Base-by-base conservation (phyloP, 495 filamentous ascomycete genomes). In the Daldinia loculata region DNA sequence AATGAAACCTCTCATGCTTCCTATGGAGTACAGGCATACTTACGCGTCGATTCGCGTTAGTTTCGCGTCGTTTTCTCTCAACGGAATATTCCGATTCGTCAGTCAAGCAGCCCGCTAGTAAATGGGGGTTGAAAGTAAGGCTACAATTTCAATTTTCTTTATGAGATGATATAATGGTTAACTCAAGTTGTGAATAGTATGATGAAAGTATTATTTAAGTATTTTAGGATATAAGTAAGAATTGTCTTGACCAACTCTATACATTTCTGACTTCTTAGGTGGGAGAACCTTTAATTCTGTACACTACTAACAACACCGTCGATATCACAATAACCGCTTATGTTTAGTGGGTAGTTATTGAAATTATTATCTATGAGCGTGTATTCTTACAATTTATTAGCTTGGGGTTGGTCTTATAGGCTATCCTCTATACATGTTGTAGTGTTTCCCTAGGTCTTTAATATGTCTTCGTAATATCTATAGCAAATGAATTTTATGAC, bases 21-120 rank as follows among this genome's bases (percentile, higher is more conserved):
- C 32, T 52, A 27, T 26, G 26, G 51, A 24, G 30, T 66, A 48
- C 50, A 57, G 14, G 32, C 39, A 48, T 11, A 12, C 63, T 43
- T 30, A 76, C 74, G 74, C 71, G 74, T 67, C 36, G 12, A 61
- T 55, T 67, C 74, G 74, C 68, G 74, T 74, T 56, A 66, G 29
- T 63, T 60, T 76, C 74, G 74, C 63, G 74, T 76, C 53, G 4
- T 17, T 9, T 32, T 60, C 11, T 53, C 15, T 24, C 7, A n/a
- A 53, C 22, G 50, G 50, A 26, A 43, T 34, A 15, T 32, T 56
- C 32, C 27, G 60, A 63, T 63, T 63, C 26, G 61, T 34, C 50
- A 43, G 32, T 43, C 19, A 24, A 14, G 15, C 27, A 30, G 19
- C 6, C 17, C 26, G 24, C 9, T 53, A 30, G 50, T 30, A 51